Conservation (phyloP, 176 grass and related monocot species). For the Thalia dealbata region DNA sequence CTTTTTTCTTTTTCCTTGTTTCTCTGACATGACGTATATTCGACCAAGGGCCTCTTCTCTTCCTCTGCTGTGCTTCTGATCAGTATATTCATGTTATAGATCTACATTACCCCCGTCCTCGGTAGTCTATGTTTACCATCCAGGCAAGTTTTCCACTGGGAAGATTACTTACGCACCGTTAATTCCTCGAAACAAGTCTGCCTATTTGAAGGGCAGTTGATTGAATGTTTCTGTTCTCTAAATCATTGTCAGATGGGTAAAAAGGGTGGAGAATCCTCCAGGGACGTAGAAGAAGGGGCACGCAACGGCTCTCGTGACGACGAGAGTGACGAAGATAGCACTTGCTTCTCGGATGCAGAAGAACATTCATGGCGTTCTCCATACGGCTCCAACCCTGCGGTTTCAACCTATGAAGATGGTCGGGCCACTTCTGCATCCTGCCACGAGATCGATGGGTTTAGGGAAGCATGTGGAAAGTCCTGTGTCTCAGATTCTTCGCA, state of each 20-base stretch:
- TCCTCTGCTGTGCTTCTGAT: neutral
- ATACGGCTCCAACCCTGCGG: conserved; percentile 20
- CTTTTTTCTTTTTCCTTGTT: too few relatives aligned
- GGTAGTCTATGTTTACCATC: neutral
- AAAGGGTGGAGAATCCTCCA: conserved; percentile 1
- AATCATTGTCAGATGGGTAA: conserved; percentile 2
- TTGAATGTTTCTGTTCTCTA: neutral
- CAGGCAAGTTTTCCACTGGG: neutral
- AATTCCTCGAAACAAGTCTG: neutral
- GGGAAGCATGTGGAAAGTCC: conserved; percentile 40
- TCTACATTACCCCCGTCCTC: neutral
- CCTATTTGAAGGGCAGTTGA: neutral
- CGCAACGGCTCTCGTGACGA: neutral
- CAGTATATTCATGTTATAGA: too few relatives aligned
- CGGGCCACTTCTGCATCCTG: neutral
- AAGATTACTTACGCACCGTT: neutral
- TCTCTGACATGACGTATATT: neutral
- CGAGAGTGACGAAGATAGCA: neutral
- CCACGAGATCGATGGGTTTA: conserved; percentile 16
- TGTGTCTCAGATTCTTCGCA: conserved; percentile 68
- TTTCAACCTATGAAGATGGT: conserved; percentile 3
- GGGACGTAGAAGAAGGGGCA: conserved; percentile 10
- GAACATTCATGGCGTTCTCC: conserved; percentile 30
- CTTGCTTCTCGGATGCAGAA: conserved; percentile 24
- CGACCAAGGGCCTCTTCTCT: too few relatives aligned